Conservation (phyloP, 805 yeast genomes). For the Sungouiella thailandica region DNA sequence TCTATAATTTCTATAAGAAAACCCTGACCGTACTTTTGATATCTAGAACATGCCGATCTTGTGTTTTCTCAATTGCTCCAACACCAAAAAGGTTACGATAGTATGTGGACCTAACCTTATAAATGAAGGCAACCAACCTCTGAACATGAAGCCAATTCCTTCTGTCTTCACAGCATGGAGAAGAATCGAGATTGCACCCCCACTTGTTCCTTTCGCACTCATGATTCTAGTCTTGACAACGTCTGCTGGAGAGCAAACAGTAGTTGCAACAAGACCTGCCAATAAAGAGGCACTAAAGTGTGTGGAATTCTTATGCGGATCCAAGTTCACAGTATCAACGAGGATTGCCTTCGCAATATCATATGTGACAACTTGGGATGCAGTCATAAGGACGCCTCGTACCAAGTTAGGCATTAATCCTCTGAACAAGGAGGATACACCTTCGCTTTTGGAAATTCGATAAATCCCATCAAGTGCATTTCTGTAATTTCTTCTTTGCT, state of each 20-base stretch:
- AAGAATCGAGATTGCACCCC: conserved; percentile 49
- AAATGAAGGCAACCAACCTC: conserved; percentile 90
- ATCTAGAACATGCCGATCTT: conserved; percentile 43
- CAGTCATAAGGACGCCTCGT: conserved; percentile 84
- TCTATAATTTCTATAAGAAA: background rate
- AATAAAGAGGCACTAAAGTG: conserved; percentile 74
- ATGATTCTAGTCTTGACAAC: conserved; percentile 85
- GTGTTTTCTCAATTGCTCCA: conserved; percentile 58
- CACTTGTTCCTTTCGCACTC: conserved; percentile 50
- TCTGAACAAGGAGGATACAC: conserved; percentile 52
- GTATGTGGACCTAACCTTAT: conserved; percentile 83
- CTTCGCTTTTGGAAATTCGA: conserved; percentile 59
- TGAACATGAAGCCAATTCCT: conserved; percentile 75
- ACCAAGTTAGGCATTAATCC: conserved; percentile 76
- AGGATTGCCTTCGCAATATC: conserved; percentile 65
- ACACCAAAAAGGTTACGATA: conserved; percentile 61
- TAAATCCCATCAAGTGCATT: conserved; percentile 75
- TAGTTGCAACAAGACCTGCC: conserved; percentile 87
- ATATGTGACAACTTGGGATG: conserved; percentile 84
- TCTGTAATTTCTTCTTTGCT: conserved; percentile 64
- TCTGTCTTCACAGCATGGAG: conserved; percentile 55
- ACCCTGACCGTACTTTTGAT: conserved; percentile 43
- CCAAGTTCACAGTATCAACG: conserved; percentile 45
- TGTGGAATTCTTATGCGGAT: conserved; percentile 59
- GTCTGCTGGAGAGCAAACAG: conserved; percentile 90